phyloP scores from a whole-genome alignment of 345 rosid genomes.

The Eucalyptus albens region DNA sequence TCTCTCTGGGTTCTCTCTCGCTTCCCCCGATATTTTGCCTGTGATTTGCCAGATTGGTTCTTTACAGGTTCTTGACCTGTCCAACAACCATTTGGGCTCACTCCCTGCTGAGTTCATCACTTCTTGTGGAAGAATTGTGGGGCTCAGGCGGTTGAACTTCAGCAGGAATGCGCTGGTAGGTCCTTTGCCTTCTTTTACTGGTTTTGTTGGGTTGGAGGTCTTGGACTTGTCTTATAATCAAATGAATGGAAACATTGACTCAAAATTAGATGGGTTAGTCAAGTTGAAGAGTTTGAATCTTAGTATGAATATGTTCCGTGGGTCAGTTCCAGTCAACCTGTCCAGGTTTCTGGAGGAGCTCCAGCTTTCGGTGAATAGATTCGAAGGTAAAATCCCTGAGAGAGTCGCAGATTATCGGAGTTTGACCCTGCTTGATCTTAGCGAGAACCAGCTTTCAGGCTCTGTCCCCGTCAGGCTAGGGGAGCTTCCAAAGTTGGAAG shows the following conservation, averaged over 20 bases:
- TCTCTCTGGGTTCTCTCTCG: constrained; percentile 26
- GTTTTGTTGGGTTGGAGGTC: constrained; percentile 32
- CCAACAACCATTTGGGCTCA: constrained; percentile 29
- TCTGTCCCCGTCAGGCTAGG: no score
- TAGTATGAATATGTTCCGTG: constrained; percentile 7
- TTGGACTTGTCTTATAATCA: constrained; percentile 49
- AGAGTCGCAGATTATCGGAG: constrained; percentile 15
- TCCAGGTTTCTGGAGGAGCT: constrained; percentile 25
- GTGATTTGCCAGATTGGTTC: constrained; percentile 42
- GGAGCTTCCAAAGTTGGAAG: no score
- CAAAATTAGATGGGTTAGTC: constrained; percentile 30
- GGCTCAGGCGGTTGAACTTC: constrained; percentile 37
- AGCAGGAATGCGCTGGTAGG: constrained; percentile 29
- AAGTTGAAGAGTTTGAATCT: constrained; percentile 49
- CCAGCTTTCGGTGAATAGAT: constrained; percentile 13
- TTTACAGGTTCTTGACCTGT: constrained; percentile 41
- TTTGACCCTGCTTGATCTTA: constrained; percentile 39
- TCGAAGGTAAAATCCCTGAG: constrained; percentile 33
- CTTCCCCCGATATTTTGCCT: constrained; percentile 23
- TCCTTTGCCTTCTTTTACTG: constrained; percentile 30
- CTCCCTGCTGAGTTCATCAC: constrained; percentile 35
- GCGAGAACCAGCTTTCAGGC: constrained; percentile 10
- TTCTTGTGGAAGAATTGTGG: constrained; percentile 25
- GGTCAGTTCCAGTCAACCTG: constrained; percentile 35
- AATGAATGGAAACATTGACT: constrained; percentile 15